phyloP scores from a whole-genome alignment of 1,284 basidiomycete genomes.

The Stygiomarasmius scandens region DNA sequence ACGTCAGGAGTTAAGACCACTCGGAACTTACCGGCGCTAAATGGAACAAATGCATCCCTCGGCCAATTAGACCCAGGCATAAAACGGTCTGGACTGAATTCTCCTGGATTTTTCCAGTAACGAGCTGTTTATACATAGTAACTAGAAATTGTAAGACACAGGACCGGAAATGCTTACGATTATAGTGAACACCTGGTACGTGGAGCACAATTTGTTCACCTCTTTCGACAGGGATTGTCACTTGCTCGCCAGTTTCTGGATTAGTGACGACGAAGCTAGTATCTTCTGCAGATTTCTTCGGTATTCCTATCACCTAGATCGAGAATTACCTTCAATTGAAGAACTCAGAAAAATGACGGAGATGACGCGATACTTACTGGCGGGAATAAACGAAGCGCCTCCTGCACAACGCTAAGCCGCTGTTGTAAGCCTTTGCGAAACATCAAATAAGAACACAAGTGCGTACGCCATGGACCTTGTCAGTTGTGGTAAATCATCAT shows the following conservation, averaged over 20 bases:
- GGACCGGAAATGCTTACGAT: neutral
- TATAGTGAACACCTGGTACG: neutral
- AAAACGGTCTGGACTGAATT: neutral
- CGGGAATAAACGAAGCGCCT: constrained; percentile 39
- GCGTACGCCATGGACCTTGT: neutral
- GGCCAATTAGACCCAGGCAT: constrained; percentile 1
- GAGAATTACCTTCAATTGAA: too few relatives aligned
- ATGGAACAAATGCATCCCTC: constrained; percentile 2
- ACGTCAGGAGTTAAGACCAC: neutral
- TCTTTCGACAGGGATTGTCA: neutral
- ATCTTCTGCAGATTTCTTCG: neutral
- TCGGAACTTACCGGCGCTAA: neutral
- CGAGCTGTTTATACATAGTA: neutral
- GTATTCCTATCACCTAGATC: neutral
- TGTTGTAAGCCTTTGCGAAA: constrained; percentile 18
- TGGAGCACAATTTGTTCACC: neutral
- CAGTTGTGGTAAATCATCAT: constrained; percentile 6
- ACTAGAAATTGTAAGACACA: neutral
- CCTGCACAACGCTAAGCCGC: constrained; percentile 26
- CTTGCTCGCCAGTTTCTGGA: neutral
- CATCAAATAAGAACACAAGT: constrained; percentile 19
- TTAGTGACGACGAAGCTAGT: neutral
- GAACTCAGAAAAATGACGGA: too few relatives aligned
- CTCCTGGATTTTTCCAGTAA: constrained; percentile 1
- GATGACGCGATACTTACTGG: constrained; percentile 22